Percentiles rank a stretch among this genome's conserved stretches.
These are phyloP conservation scores for Fusarium veterinarium DNA, from an alignment of 2,329 filamentous ascomycete genomes.

Conservation along the genomic window DNA sequence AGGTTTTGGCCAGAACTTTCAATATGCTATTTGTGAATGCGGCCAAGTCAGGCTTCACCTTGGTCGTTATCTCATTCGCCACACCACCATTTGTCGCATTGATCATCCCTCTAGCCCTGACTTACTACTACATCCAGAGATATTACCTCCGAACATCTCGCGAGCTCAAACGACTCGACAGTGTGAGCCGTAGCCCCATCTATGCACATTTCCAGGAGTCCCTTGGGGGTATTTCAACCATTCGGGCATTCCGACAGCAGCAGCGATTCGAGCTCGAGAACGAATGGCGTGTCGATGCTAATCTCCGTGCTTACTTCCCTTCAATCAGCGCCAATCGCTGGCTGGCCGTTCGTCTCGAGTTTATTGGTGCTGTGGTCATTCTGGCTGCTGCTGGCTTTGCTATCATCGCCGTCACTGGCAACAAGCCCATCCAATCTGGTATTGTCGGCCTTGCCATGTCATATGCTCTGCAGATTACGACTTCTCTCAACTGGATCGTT, in stretches of 20 bases:
- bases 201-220: conserved; percentile 99
- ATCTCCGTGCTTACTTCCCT: conserved; percentile 93
- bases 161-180: conserved; percentile 95
- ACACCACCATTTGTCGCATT: conserved; percentile 84
- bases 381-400: conserved; percentile 84
- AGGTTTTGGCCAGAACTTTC: conserved; percentile 95
- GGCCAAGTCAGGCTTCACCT: conserved; percentile 81
- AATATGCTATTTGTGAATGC: conserved; percentile 92
- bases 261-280: conserved; percentile 90
- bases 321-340: conserved; percentile 95
- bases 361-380: conserved; percentile 95
- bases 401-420: conserved; percentile 80
- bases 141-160: conserved; percentile 97
- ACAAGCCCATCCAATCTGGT: conserved; percentile 74
- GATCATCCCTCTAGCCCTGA: conserved; percentile 80
- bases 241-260: conserved; percentile 93
- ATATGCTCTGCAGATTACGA: conserved; percentile 95
- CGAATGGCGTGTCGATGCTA: conserved; percentile 96
- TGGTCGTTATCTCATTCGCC: conserved; percentile 83
- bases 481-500: conserved; percentile 98
- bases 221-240: conserved; percentile 91
- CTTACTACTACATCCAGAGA: conserved; percentile 94
- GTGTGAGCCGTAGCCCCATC: conserved; percentile 93
- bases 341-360: conserved; percentile 94
- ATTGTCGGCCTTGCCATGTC: conserved; percentile 95